Percentiles rank a stretch among this genome's conserved stretches.
Conservation (phyloP, 129 eudicot genomes). For the Pulicaria dysenterica region DNA sequence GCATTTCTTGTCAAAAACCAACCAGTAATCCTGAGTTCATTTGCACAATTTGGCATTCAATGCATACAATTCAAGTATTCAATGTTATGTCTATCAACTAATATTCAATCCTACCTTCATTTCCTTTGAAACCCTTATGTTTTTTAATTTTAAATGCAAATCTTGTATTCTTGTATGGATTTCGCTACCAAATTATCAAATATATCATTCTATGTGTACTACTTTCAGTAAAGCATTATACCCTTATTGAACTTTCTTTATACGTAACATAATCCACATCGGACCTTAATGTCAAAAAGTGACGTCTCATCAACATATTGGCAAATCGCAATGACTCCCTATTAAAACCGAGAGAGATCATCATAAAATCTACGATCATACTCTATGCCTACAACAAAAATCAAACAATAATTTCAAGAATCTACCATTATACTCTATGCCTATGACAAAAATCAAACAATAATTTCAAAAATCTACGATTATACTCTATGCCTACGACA, state of each 20-base stretch:
- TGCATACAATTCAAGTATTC: not conserved
- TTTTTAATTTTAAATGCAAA: not conserved
- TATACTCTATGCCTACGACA: not conserved
- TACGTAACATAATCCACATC: not conserved
- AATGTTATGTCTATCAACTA: not conserved
- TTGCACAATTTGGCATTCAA: not conserved
- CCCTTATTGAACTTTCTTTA: not conserved
- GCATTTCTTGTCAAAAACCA: not conserved
- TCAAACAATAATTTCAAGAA: not conserved
- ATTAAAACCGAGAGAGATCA: slow-evolving; percentile 1
- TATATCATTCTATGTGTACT: not conserved
- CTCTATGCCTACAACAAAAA: not conserved
- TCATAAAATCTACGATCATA: not conserved
- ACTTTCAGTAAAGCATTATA: not conserved
- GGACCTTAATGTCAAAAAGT: not conserved
- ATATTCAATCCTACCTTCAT: not conserved
- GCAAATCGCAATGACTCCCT: not conserved
- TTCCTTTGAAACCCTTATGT: not conserved
- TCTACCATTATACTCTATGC: too few relatives aligned
- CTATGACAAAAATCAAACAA: not conserved
- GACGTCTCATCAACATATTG: not conserved
- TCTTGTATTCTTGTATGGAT: too few relatives aligned
- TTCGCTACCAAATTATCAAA: not conserved
- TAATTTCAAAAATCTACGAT: not conserved
- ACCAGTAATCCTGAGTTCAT: not conserved